These are phyloP conservation scores for Emergomyces africanus DNA, from an alignment of 2,329 filamentous ascomycete genomes.

Conservation along the genomic window DNA sequence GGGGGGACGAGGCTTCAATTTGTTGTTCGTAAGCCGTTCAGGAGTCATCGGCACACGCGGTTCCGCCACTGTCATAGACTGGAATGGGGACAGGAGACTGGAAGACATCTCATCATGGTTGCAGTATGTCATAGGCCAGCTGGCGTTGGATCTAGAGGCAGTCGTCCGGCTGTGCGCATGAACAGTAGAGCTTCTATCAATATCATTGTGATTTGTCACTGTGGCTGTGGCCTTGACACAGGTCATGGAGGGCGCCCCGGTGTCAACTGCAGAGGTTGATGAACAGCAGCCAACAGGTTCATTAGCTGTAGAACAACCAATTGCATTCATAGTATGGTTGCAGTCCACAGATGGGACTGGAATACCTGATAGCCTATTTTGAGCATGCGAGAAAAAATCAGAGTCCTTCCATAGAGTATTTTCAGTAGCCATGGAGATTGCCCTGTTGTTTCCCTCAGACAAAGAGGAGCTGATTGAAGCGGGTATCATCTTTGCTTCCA, in stretches of 20 bases:
- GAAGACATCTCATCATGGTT: neutral
- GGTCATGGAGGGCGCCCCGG: neutral
- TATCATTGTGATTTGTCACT: neutral
- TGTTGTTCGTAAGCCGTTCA: too few relatives aligned
- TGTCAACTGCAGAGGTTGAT: neutral
- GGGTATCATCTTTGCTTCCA: neutral
- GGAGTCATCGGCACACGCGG: neutral
- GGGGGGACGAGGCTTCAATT: neutral
- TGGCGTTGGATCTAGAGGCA: neutral
- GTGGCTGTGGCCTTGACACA: neutral
- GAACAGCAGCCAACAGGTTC: neutral
- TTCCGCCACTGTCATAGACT: neutral
- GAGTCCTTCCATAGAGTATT: neutral
- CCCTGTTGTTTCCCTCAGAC: neutral
- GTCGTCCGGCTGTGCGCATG: neutral
- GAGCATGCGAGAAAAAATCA: neutral
- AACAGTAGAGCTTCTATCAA: neutral
- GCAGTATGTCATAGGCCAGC: neutral
- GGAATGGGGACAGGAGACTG: neutral
- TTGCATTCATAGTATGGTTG: neutral
- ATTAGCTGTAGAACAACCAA: neutral
- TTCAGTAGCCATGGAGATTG: neutral
- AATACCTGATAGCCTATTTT: neutral
- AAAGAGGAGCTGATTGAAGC: neutral
- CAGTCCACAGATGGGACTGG: neutral